Evolutionary conservation across 2,329 filamentous ascomycete species (phyloP).

Genomic region (Claviceps quebecensis): DNA sequence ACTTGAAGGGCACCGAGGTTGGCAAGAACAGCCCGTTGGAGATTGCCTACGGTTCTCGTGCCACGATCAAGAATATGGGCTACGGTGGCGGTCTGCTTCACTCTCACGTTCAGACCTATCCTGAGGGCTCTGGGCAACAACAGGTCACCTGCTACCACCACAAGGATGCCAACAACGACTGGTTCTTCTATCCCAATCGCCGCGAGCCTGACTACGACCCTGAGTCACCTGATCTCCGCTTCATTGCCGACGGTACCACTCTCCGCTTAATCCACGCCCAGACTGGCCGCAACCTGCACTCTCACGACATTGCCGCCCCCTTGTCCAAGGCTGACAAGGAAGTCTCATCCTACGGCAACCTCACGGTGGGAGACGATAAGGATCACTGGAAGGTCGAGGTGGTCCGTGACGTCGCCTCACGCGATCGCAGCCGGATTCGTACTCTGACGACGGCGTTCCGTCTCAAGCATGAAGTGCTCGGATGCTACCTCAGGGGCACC

Average conservation of each 20-base stretch:
- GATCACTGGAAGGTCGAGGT: constrained; percentile 96
- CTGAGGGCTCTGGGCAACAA: constrained; percentile 85
- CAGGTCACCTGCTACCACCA: constrained; percentile 99
- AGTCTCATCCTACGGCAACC: constrained; percentile 91
- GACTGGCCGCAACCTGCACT: constrained; percentile 94
- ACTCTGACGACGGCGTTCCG: constrained; percentile 91
- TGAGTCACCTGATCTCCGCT: constrained; percentile 52
- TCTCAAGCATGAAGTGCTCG: constrained; percentile 64
- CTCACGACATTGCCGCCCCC: constrained; percentile 78
- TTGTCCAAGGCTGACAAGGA: constrained; percentile 81
- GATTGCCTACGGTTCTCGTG: constrained; percentile 74
- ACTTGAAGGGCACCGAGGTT: constrained; percentile 83
- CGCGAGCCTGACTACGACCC: constrained; percentile 57
- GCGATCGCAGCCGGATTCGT: constrained; percentile 70
- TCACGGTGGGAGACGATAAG: constrained; percentile 90
- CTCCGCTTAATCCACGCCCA: constrained; percentile 87
- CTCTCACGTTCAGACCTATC: constrained; percentile 91
- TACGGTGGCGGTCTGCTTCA: constrained; percentile 94
- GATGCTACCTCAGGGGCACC: constrained; percentile 88
- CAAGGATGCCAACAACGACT: constrained; percentile 99
- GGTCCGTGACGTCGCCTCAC: constrained; percentile 74
- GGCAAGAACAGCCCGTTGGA: constrained; percentile 91
- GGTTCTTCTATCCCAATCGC: constrained; percentile 96
- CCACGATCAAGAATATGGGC: constrained; percentile 97
- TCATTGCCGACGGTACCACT: constrained; percentile 60